Evolutionary conservation across 176 grass and related monocot species (phyloP).

Genomic region (Hordeum marinum): DNA sequence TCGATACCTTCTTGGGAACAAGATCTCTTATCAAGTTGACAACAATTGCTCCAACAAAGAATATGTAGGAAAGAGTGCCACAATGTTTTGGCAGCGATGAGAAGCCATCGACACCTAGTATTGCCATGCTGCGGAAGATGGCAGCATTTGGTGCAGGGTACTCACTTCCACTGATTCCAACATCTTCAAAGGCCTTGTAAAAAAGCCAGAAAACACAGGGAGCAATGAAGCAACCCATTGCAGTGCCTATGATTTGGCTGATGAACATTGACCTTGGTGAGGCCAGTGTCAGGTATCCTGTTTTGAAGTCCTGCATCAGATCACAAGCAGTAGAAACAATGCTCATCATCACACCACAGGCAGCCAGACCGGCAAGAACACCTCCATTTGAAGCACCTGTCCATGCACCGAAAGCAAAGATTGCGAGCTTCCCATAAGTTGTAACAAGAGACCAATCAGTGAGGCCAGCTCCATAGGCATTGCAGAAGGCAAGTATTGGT

Average conservation of each 20-base stretch:
- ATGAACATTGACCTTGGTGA: slow-evolving; percentile 38
- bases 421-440: slow-evolving; percentile 25
- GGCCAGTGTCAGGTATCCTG: slow-evolving; percentile 21
- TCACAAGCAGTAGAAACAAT: slow-evolving; percentile 19
- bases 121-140: slow-evolving; percentile 18
- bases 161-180: slow-evolving; percentile 9
- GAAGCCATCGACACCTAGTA: slow-evolving; percentile 26
- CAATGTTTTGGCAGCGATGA: slow-evolving; percentile 25
- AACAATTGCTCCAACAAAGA: neutral
- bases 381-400: slow-evolving; percentile 17
- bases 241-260: slow-evolving; percentile 30
- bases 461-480: slow-evolving; percentile 32
- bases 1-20: slow-evolving; percentile 16
- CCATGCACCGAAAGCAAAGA: slow-evolving; percentile 29
- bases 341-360: slow-evolving; percentile 31
- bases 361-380: slow-evolving; percentile 20
- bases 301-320: slow-evolving; percentile 35
- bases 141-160: slow-evolving; percentile 31
- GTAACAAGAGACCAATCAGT: slow-evolving; percentile 35
- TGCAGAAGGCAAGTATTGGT: slow-evolving; percentile 28
- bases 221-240: slow-evolving; percentile 26
- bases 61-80: neutral
- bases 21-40: slow-evolving; percentile 28
- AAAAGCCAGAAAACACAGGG: slow-evolving; percentile 38
- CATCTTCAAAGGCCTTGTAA: slow-evolving; percentile 14